These are phyloP conservation scores for Pseudozyma hubeiensis DNA, from an alignment of 1,284 basidiomycete species.

Conservation along the genomic window DNA sequence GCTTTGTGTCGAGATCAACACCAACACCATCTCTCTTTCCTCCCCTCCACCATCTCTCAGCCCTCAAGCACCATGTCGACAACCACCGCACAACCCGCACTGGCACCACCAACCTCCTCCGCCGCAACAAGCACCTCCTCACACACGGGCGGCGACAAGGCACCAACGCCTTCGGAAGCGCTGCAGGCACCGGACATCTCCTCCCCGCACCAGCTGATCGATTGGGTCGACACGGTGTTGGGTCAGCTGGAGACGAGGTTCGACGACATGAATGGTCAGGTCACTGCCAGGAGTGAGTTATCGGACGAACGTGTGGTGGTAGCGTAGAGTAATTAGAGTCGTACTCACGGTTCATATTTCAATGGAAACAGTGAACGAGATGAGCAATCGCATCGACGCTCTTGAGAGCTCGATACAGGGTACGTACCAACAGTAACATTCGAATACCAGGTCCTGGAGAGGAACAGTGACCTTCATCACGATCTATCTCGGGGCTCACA, in stretches of 20 bases:
- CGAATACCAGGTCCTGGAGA: too few species aligned
- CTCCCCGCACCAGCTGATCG: slow-evolving; percentile 63
- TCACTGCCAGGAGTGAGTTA: slow-evolving; percentile 60
- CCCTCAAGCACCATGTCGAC: slow-evolving; percentile 2
- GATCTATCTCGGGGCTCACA: not conserved
- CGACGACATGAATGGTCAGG: slow-evolving; percentile 59
- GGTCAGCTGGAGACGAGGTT: slow-evolving; percentile 61
- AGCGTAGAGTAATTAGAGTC: too few species aligned
- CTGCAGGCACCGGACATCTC: slow-evolving; percentile 46
- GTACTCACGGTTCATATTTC: too few species aligned
- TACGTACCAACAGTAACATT: slow-evolving; percentile 15
- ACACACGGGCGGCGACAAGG: not conserved
- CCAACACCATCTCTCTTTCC: not conserved
- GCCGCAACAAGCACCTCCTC: slow-evolving; percentile 12
- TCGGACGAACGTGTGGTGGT: not conserved
- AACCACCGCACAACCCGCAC: slow-evolving; percentile 4
- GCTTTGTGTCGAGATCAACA: slow-evolving; percentile 1
- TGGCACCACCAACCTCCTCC: not conserved
- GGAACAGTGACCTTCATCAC: not conserved
- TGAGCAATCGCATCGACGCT: slow-evolving; percentile 65
- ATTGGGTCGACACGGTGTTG: slow-evolving; percentile 66
- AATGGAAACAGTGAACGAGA: slow-evolving; percentile 60
- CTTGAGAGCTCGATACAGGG: slow-evolving; percentile 64
- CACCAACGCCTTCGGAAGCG: not conserved
- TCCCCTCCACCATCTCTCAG: slow-evolving; percentile 4